Base-by-base conservation (phyloP, 2,329 filamentous ascomycete species). In the Bipolaris cookei region DNA sequence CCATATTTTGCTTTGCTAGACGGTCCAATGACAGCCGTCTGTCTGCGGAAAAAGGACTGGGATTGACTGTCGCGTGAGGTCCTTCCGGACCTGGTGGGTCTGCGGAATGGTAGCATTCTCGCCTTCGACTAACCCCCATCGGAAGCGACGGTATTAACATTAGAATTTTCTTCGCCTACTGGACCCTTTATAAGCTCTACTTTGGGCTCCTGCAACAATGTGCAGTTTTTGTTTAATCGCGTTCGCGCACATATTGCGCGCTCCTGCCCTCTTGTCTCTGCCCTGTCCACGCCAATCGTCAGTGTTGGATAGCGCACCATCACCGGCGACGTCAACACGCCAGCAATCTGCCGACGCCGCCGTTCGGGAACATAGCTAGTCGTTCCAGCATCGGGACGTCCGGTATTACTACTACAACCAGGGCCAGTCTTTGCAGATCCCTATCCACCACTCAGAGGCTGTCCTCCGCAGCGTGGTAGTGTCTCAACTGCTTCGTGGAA, bases 151-250 rank as follows among this genome's bases (percentile, higher is more conserved):
- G 59, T 53, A 49, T 56, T 28, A 58, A 62, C 61, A 61, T 58
- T 64, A 65, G 61, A 67, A 65, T 61, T 64, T 62, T 67, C 65
- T 61, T 60, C 30, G 13, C 28, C 32, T 48, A 38, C 37, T 39
- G 58, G 44, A 37, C 59, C 53, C 59, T 58, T 67, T 69, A 66
- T 68, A 70, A 64, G 30, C 54, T 43, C 39, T 46, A 38, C 46
- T 30, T n/a, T 23, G 32, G 39, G 18, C 23, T 20, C 39, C n/a
- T 55, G 23, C 16, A 42, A 28, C 18, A 32, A 54, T 58, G 50
- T 23, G 23, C 54, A 61, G 44, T 56, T 58, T 58, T 55, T 32
- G 55, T 47, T 48, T 30, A 42, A 16, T 45, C 51, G 25, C 57
- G 51, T 43, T 60, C 38, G 54, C 54, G 52, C 54, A 18, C 43